These are phyloP conservation scores for Aschersonia sp. DNA, from an alignment of 2,329 filamentous ascomycete species.

Conservation along the genomic window DNA sequence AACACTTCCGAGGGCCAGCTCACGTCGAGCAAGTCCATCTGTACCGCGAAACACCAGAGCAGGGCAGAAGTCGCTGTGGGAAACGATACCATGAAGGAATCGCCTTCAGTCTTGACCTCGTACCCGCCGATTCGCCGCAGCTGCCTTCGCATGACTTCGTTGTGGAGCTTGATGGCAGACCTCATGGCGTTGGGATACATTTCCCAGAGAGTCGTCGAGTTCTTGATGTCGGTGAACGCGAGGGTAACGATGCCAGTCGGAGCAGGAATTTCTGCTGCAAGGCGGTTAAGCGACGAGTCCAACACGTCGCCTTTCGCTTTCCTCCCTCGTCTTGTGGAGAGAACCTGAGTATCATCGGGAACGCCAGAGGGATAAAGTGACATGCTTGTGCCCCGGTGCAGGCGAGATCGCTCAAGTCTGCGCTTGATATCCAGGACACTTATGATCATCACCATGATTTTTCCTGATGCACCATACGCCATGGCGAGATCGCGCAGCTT, in stretches of 20 bases:
- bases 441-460: slow-evolving; percentile 99
- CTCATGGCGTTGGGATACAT: slow-evolving; percentile 91
- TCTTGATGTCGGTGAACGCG: slow-evolving; percentile 98
- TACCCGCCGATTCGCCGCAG: slow-evolving; percentile 89
- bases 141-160: slow-evolving; percentile 90
- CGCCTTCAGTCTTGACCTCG: slow-evolving; percentile 98
- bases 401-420: slow-evolving; percentile 57
- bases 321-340: slow-evolving; percentile 49
- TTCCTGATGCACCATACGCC: slow-evolving; percentile 82
- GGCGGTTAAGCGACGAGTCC: slow-evolving; percentile 73
- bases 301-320: slow-evolving; percentile 50
- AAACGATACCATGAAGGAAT: slow-evolving; percentile 99
- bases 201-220: slow-evolving; percentile 92
- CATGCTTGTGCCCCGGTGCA: slow-evolving; percentile 68
- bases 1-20: slow-evolving; percentile 90
- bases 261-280: slow-evolving; percentile 82
- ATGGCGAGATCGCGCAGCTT: slow-evolving; percentile 91
- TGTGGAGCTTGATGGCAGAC: slow-evolving; percentile 93
- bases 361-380: slow-evolving; percentile 68
- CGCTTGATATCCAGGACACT: slow-evolving; percentile 84
- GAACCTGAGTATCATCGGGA: slow-evolving; percentile 53
- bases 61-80: slow-evolving; percentile 88
- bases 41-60: slow-evolving; percentile 92
- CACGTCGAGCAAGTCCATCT: slow-evolving; percentile 74
- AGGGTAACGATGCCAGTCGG: slow-evolving; percentile 84